These are phyloP conservation scores for Solanum arcanum DNA, from an alignment of 257 asterid genomes.

Conservation along the genomic window DNA sequence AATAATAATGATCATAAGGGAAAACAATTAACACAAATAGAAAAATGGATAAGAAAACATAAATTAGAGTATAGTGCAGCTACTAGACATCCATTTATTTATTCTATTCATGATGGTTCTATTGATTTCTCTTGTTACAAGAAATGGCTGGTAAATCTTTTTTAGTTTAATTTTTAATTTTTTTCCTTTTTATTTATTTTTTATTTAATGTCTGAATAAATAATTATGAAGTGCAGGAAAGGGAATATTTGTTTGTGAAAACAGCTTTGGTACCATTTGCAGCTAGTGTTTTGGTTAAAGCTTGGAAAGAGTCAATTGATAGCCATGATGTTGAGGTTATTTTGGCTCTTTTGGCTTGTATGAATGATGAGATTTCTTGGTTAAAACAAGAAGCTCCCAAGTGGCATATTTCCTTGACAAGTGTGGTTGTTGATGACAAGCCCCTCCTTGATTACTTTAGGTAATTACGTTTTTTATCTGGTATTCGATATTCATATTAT, in stretches of 20 bases:
- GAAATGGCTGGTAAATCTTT: neutral
- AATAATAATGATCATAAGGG: neutral
- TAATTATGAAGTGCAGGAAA: neutral
- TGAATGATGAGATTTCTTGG: neutral
- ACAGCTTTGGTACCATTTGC: neutral
- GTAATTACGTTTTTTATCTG: neutral
- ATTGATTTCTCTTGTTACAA: constrained; percentile 13
- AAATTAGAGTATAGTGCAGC: constrained; percentile 34
- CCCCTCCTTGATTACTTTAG: neutral
- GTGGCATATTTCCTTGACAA: neutral
- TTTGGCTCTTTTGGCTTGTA: neutral
- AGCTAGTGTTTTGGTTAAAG: neutral
- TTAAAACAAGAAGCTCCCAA: neutral
- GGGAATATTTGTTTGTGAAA: neutral
- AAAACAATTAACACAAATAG: constrained; percentile 5
- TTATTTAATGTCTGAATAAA: neutral
- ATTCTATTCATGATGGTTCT: constrained; percentile 58
- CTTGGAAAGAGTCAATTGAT: neutral
- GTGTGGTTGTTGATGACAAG: neutral
- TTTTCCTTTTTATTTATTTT: too few relatives aligned
- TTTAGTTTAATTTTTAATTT: too few relatives aligned
- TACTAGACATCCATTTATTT: constrained; percentile 64
- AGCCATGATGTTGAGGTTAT: neutral
- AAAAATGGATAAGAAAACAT: constrained; percentile 55
- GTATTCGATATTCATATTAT: rapidly evolving